Evolutionary conservation across 2,329 filamentous ascomycete genomes (phyloP).

Genomic region (Xylariaceae sp.): DNA sequence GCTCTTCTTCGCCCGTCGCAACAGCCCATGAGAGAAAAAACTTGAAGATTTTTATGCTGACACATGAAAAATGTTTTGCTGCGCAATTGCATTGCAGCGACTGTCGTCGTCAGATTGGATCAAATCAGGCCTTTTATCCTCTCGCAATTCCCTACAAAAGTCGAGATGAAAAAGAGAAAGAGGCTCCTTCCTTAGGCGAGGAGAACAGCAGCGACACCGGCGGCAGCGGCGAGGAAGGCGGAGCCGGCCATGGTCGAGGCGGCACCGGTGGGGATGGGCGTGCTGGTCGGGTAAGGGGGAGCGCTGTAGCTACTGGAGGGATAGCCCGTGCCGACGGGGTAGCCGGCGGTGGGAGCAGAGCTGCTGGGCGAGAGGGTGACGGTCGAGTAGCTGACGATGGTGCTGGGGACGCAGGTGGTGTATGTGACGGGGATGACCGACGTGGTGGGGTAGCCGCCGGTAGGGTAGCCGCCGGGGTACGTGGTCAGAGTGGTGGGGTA

Average conservation of each 20-base stretch:
- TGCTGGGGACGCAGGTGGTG: conserved; percentile 39
- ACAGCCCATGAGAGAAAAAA: too few relatives aligned
- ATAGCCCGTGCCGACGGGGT: conserved; percentile 21
- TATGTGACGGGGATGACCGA: conserved; percentile 27
- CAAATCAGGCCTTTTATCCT: too few relatives aligned
- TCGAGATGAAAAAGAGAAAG: not conserved
- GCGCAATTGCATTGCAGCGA: too few relatives aligned
- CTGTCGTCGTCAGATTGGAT: not conserved
- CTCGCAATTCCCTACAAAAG: too few relatives aligned
- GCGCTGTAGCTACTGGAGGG: conserved; percentile 29
- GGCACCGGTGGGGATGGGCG: conserved; percentile 40
- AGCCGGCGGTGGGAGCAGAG: conserved; percentile 14
- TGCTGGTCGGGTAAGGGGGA: conserved; percentile 32
- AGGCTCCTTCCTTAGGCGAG: conserved; percentile 42
- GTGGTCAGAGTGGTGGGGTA: conserved; percentile 23
- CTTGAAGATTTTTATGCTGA: too few relatives aligned
- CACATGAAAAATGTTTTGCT: too few relatives aligned
- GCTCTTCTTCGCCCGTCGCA: too few relatives aligned
- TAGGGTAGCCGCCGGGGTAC: conserved; percentile 29
- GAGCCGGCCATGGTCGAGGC: conserved; percentile 50
- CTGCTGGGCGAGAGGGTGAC: conserved; percentile 15
- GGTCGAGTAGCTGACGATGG: conserved; percentile 26
- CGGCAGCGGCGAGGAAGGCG: conserved; percentile 48
- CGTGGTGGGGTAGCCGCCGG: conserved; percentile 44
- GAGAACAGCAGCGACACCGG: conserved; percentile 49